Evolutionary conservation across 371 early-diverging fungal species (phyloP).

Genomic region (Mortierella sp.): DNA sequence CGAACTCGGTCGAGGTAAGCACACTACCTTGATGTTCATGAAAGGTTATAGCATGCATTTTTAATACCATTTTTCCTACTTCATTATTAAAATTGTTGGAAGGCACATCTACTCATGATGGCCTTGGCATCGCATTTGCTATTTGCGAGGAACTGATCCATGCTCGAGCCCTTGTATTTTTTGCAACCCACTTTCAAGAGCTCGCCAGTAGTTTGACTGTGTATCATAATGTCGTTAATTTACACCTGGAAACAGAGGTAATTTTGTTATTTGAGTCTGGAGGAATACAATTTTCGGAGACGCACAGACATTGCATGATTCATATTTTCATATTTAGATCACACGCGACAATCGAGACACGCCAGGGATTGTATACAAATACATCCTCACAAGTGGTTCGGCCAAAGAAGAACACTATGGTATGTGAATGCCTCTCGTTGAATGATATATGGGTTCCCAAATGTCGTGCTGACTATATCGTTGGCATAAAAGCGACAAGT

Average conservation of each 20-base stretch:
- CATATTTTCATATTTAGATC: conserved; percentile 9
- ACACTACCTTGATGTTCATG: background rate
- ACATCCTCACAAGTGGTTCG: conserved; percentile 62
- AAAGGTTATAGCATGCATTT: background rate
- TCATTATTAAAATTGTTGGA: background rate
- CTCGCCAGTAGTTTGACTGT: conserved; percentile 62
- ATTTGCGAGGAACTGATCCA: conserved; percentile 81
- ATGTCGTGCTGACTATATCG: background rate
- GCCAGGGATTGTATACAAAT: conserved; percentile 60
- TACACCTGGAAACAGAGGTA: conserved; percentile 72
- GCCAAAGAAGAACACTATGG: conserved; percentile 61
- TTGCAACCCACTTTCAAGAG: conserved; percentile 81
- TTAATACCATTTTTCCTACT: background rate
- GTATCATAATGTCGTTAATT: conserved; percentile 76
- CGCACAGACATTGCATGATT: conserved; percentile 5
- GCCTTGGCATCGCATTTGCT: conserved; percentile 84
- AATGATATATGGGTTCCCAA: background rate
- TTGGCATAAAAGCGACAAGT: background rate
- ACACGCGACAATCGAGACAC: conserved; percentile 11
- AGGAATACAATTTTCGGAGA: background rate
- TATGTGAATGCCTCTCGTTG: conserved; percentile 19
- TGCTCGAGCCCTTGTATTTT: conserved; percentile 72
- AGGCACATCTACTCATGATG: conserved; percentile 87
- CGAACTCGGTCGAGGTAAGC: conserved; percentile 95
- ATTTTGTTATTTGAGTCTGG: background rate